Evolutionary conservation across 805 yeast genomes (phyloP).

Genomic region (Candida oleophila): DNA sequence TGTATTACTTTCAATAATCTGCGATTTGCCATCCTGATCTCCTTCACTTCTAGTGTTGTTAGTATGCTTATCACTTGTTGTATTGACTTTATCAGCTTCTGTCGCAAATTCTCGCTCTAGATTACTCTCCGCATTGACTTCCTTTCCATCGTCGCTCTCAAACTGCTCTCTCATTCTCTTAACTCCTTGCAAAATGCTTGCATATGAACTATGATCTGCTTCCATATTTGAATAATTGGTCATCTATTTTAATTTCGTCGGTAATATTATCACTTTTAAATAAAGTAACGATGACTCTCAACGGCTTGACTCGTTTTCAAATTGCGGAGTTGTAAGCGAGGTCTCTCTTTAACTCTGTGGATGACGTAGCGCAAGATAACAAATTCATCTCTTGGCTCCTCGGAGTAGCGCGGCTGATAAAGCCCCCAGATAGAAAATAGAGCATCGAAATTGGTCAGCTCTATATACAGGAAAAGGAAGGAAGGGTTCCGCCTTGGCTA

Average conservation of each 20-base stretch:
- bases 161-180: constrained; percentile 52
- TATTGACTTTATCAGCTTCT: no score
- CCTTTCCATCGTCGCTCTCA: constrained; percentile 11
- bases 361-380: not conserved
- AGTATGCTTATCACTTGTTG: no score
- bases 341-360: not conserved
- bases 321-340: not conserved
- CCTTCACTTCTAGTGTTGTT: no score
- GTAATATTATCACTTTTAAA: no score
- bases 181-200: constrained; percentile 71
- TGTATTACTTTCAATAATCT: not conserved
- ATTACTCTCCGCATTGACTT: not conserved
- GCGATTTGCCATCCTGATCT: not conserved
- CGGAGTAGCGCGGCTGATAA: not conserved
- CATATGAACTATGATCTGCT: constrained; percentile 64
- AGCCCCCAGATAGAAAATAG: no score
- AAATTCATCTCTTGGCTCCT: not conserved
- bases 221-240: not conserved
- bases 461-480: no score
- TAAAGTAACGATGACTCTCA: no score
- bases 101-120: constrained; percentile 1
- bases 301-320: not conserved
- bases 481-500: not conserved
- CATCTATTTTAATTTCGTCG: not conserved
- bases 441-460: no score